phyloP scores from a whole-genome alignment of 73 alveolate genomes.

The Urostyla sp. region DNA sequence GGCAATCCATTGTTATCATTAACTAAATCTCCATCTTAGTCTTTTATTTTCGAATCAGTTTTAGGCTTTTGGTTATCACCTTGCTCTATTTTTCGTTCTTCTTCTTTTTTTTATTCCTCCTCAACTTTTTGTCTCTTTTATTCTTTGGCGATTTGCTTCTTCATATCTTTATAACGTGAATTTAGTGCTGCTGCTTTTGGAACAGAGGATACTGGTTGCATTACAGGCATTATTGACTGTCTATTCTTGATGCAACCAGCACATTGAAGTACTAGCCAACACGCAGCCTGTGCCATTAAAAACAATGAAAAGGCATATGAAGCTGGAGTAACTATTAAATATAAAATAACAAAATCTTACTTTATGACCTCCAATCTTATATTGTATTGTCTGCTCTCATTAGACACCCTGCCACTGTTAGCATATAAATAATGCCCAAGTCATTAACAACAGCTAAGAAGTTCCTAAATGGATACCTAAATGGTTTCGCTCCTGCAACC shows the following conservation, averaged over 20 bases:
- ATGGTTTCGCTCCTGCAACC: slow-evolving; percentile 9
- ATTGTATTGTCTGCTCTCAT: slow-evolving; percentile 3
- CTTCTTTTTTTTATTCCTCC: slow-evolving; percentile 13
- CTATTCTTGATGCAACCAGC: neutral
- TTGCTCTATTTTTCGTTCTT: neutral
- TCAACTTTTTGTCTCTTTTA: slow-evolving; percentile 28
- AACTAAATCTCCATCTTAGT: neutral
- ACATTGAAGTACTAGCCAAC: slow-evolving; percentile 5
- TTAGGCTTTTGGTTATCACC: neutral
- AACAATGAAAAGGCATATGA: slow-evolving; percentile 33
- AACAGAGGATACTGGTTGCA: slow-evolving; percentile 13
- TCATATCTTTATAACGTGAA: neutral
- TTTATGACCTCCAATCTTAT: slow-evolving; percentile 14
- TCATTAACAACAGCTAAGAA: slow-evolving; percentile 25
- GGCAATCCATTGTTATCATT: neutral
- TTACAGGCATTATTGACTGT: slow-evolving; percentile 9
- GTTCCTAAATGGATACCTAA: slow-evolving; percentile 35
- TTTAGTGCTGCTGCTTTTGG: slow-evolving; percentile 27
- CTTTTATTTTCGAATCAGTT: neutral
- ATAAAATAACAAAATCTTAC: neutral
- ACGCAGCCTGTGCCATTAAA: slow-evolving; percentile 6
- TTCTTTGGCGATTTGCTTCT: slow-evolving; percentile 18
- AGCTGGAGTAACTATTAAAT: slow-evolving; percentile 27
- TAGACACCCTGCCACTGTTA: slow-evolving; percentile 5
- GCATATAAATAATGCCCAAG: slow-evolving; percentile 1